Conservation (phyloP, 2,329 filamentous ascomycete species). For the Thelonectria blattea region DNA sequence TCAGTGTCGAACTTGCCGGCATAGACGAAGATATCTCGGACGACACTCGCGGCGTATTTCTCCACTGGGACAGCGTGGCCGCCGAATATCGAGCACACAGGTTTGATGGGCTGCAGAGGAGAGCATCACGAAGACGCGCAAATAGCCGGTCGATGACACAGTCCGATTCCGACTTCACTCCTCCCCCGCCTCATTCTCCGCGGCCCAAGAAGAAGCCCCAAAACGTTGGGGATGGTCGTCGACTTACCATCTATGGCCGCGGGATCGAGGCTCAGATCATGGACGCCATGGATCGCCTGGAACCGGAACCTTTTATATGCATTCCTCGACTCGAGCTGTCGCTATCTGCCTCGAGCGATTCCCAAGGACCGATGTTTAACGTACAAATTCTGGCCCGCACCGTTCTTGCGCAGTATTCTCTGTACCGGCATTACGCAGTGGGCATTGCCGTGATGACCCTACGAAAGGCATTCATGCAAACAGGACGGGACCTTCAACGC, state of each 20-base stretch:
- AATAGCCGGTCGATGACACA: slow-evolving; percentile 74
- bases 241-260: slow-evolving; percentile 79
- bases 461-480: slow-evolving; percentile 68
- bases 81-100: slow-evolving; percentile 88
- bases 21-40: slow-evolving; percentile 83
- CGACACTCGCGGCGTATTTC: slow-evolving; percentile 78
- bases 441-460: slow-evolving; percentile 82
- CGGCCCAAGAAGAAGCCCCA: slow-evolving; percentile 59
- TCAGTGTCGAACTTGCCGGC: slow-evolving; percentile 89
- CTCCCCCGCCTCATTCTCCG: slow-evolving; percentile 44
- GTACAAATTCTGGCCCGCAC: slow-evolving; percentile 82
- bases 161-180: slow-evolving; percentile 67
- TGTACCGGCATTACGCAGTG: slow-evolving; percentile 90
- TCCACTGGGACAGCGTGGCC: slow-evolving; percentile 88
- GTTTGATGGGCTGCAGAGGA: slow-evolving; percentile 66
- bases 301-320: slow-evolving; percentile 83
- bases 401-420: slow-evolving; percentile 84
- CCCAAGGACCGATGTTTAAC: slow-evolving; percentile 86
- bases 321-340: slow-evolving; percentile 88
- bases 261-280: slow-evolving; percentile 91
- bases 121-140: slow-evolving; percentile 70
- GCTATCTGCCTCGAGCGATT: slow-evolving; percentile 83
- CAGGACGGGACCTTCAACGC: slow-evolving; percentile 50
- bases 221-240: slow-evolving; percentile 74
- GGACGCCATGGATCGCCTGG: slow-evolving; percentile 83